Conservation (phyloP, 2,329 filamentous ascomycete genomes). For the Thielaviopsis ethacetica region DNA sequence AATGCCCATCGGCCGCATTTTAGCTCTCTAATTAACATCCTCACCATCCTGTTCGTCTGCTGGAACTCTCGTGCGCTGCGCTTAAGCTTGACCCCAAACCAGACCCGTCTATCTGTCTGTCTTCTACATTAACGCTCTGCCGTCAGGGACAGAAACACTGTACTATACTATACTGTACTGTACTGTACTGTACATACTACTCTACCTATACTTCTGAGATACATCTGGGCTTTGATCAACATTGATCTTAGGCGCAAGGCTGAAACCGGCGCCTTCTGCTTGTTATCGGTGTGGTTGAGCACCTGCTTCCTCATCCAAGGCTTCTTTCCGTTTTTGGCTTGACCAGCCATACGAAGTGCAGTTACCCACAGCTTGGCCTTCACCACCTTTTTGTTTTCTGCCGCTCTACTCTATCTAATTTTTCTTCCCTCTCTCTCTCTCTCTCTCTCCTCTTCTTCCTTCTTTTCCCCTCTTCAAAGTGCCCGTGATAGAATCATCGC, state of each 20-base stretch:
- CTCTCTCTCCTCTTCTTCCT: background rate
- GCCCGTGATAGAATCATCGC: background rate
- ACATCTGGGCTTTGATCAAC: background rate
- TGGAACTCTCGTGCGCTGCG: background rate
- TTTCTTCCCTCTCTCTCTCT: background rate
- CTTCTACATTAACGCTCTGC: background rate
- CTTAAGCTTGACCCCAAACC: background rate
- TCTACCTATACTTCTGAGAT: background rate
- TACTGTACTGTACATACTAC: background rate
- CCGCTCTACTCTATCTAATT: background rate
- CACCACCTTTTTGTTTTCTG: background rate
- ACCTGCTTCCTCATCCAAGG: background rate
- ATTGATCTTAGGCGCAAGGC: background rate
- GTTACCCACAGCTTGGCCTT: background rate
- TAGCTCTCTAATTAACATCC: no score
- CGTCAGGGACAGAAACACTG: background rate
- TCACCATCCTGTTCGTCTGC: no score
- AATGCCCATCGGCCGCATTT: no score
- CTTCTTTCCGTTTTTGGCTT: background rate
- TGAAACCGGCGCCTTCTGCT: background rate
- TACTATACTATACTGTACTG: background rate
- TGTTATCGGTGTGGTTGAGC: background rate
- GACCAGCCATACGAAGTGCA: background rate
- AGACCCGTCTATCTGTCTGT: background rate
- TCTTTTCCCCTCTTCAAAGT: background rate